A percentile compares a stretch with the other conserved stretches of the same genome.
phyloP scores from a whole-genome alignment of 495 filamentous ascomycete species.

The Apodospora peruviana region DNA sequence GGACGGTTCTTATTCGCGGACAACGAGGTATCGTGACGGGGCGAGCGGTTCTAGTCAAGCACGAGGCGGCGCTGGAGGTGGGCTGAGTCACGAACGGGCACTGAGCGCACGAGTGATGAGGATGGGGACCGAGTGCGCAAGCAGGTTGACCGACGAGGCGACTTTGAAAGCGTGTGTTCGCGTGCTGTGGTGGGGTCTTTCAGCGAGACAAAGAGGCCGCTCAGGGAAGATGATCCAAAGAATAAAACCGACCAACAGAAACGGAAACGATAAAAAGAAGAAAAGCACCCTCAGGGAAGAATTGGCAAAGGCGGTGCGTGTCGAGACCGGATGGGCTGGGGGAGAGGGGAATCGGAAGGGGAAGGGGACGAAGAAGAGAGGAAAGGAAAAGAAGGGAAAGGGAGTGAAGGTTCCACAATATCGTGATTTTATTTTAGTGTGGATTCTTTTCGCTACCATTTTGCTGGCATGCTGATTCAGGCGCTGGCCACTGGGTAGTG shows the following conservation, averaged over 20 bases:
- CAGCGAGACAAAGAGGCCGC: neutral
- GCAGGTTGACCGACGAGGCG: neutral
- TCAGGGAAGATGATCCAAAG: slow-evolving; percentile 15
- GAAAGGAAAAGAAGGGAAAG: slow-evolving; percentile 2
- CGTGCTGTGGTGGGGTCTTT: slow-evolving; percentile 4
- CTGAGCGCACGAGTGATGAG: neutral
- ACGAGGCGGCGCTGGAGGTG: neutral
- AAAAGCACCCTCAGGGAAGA: slow-evolving; percentile 28
- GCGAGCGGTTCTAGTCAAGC: neutral
- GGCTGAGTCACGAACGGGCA: neutral
- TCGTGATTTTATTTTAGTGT: slow-evolving; percentile 21
- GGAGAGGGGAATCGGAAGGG: slow-evolving; percentile 5
- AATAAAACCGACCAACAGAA: slow-evolving; percentile 23
- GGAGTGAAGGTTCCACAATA: slow-evolving; percentile 21
- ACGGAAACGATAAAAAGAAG: slow-evolving; percentile 28
- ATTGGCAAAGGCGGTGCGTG: slow-evolving; percentile 36
- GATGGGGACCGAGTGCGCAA: neutral
- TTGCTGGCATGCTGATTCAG: slow-evolving; percentile 23
- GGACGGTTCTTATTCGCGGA: too few relatives aligned
- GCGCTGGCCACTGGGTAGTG: slow-evolving; percentile 1
- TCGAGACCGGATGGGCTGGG: slow-evolving; percentile 17
- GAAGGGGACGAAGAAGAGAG: slow-evolving; percentile 9
- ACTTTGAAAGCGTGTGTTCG: neutral
- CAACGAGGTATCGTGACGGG: neutral
- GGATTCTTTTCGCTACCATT: slow-evolving; percentile 15